These are phyloP conservation scores for Trypanosoma melophagium DNA, from an alignment of 208 protist species.

Conservation along the genomic window DNA sequence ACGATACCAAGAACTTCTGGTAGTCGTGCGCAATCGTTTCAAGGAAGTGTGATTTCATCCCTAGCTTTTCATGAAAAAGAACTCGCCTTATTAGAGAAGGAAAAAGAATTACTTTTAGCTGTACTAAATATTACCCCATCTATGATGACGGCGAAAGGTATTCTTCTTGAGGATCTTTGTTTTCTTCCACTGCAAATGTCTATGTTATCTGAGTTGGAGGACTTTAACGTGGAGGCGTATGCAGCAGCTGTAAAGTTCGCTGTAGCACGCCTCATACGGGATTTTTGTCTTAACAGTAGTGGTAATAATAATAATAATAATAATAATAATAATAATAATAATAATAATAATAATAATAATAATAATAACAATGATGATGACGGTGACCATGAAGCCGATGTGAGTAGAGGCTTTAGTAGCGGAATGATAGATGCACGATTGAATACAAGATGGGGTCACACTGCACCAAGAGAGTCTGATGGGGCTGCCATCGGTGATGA, in stretches of 20 bases:
- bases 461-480: too few relatives aligned
- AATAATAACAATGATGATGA: conserved; percentile 5
- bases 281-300: conserved; percentile 23
- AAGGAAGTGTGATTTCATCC: background rate
- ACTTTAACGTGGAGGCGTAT: conserved; percentile 46
- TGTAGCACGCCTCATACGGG: conserved; percentile 33
- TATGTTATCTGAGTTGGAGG: conserved; percentile 55
- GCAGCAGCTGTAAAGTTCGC: conserved; percentile 52
- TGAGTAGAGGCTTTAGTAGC: too few relatives aligned
- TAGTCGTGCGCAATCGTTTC: background rate
- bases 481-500: too few relatives aligned
- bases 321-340: background rate
- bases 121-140: conserved; percentile 29
- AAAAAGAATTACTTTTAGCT: conserved; percentile 48
- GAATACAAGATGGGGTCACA: too few relatives aligned
- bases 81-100: conserved; percentile 23
- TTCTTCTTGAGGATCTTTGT: conserved; percentile 59
- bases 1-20: too few relatives aligned
- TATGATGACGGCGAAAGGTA: conserved; percentile 33
- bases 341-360: too few relatives aligned
- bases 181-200: conserved; percentile 62
- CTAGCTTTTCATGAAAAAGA: background rate
- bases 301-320: background rate
- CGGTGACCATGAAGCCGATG: background rate
- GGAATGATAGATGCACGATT: too few relatives aligned